Percentiles rank a stretch among this genome's conserved stretches.
These are phyloP conservation scores for Sphagnurus paluster DNA, from an alignment of 1,284 basidiomycete species.

Conservation along the genomic window DNA sequence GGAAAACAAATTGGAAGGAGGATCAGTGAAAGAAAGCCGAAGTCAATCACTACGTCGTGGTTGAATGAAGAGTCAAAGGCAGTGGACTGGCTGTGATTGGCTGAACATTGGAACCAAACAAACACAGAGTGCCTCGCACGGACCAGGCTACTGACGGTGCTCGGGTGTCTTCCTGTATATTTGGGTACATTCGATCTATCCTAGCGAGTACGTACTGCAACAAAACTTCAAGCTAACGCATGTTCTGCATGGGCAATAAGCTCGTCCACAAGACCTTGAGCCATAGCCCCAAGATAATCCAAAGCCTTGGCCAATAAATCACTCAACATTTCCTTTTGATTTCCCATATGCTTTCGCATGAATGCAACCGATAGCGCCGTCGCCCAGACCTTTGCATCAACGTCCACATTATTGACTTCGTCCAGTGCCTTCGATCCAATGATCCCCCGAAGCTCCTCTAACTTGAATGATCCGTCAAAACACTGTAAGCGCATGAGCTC, in stretches of 20 bases:
- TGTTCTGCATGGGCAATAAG: slow-evolving; percentile 9
- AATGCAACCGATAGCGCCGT: slow-evolving; percentile 29
- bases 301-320: slow-evolving; percentile 28
- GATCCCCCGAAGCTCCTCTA: slow-evolving; percentile 28
- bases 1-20: slow-evolving; percentile 19
- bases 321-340: slow-evolving; percentile 23
- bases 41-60: slow-evolving; percentile 31
- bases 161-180: no score
- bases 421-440: slow-evolving; percentile 19
- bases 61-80: slow-evolving; percentile 23
- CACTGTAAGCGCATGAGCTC: slow-evolving; percentile 39
- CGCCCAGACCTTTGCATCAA: slow-evolving; percentile 26
- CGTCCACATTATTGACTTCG: slow-evolving; percentile 14
- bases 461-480: slow-evolving; percentile 48
- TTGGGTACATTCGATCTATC: no score
- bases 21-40: slow-evolving; percentile 16
- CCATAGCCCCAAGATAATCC: slow-evolving; percentile 22
- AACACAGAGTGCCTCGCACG: slow-evolving; percentile 27
- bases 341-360: slow-evolving; percentile 23
- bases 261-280: slow-evolving; percentile 4
- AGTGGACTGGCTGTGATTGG: slow-evolving; percentile 14
- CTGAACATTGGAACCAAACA: slow-evolving; percentile 22
- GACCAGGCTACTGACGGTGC: slow-evolving; percentile 21
- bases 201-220: not conserved
- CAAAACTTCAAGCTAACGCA: not conserved